phyloP scores from a whole-genome alignment of 352 stramenopile genomes.

The Detonula confervacea region DNA sequence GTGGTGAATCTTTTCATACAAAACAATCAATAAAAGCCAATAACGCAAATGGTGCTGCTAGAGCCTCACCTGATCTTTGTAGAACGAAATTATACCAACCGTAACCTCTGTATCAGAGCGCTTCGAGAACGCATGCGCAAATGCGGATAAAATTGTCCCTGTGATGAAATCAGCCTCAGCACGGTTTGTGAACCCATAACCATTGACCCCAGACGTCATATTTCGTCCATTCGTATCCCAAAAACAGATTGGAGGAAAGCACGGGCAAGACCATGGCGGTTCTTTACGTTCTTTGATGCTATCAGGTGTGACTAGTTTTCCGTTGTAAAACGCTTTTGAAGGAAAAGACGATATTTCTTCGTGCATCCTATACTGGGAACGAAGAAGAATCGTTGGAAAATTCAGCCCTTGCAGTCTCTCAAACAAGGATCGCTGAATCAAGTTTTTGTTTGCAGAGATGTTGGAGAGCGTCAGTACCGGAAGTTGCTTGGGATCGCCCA shows the following conservation, averaged over 20 bases:
- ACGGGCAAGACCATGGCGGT: slow-evolving; percentile 39
- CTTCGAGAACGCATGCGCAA: slow-evolving; percentile 34
- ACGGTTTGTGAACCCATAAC: slow-evolving; percentile 40
- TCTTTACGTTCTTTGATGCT: slow-evolving; percentile 35
- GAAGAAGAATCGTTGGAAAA: slow-evolving; percentile 54
- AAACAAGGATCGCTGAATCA: slow-evolving; percentile 62
- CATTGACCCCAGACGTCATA: slow-evolving; percentile 5
- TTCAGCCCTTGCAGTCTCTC: slow-evolving; percentile 57
- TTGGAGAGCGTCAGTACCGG: slow-evolving; percentile 51
- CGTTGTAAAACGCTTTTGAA: slow-evolving; percentile 50
- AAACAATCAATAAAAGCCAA: too few species aligned
- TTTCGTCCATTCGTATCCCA: slow-evolving; percentile 53
- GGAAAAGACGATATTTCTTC: slow-evolving; percentile 58
- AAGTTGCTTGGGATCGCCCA: slow-evolving; percentile 64
- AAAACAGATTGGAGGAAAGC: slow-evolving; percentile 52
- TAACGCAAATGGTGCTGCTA: too few species aligned
- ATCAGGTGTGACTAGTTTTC: slow-evolving; percentile 43
- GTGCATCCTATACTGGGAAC: slow-evolving; percentile 62
- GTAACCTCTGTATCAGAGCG: slow-evolving; percentile 35
- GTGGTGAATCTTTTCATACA: too few species aligned
- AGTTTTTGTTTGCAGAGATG: slow-evolving; percentile 38
- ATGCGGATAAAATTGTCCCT: slow-evolving; percentile 34
- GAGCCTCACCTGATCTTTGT: slow-evolving; percentile 64
- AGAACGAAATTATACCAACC: slow-evolving; percentile 70
- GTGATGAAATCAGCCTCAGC: slow-evolving; percentile 53